Evolutionary conservation across 2,329 filamentous ascomycete genomes (phyloP).

Genomic region (Ophiocordyceps australis): DNA sequence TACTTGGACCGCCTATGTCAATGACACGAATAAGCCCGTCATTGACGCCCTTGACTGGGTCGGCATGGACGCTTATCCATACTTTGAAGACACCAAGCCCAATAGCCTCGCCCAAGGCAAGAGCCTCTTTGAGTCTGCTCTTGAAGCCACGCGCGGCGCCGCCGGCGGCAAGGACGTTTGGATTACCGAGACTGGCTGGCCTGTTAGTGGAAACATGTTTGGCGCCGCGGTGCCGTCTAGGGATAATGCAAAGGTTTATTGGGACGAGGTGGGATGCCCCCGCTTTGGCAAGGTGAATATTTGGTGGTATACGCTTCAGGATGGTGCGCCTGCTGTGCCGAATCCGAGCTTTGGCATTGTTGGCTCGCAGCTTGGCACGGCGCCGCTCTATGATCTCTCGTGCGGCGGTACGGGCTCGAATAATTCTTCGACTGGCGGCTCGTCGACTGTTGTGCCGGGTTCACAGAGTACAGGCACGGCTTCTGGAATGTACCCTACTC

Average conservation of each 20-base stretch:
- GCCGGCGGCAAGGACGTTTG: conserved; percentile 55
- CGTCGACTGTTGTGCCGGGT: too few species aligned
- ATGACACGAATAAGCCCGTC: conserved; percentile 52
- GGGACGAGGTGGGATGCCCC: conserved; percentile 60
- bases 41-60: conserved; percentile 58
- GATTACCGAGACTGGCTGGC: conserved; percentile 84
- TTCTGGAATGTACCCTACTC: too few species aligned
- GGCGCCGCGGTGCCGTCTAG: conserved; percentile 43
- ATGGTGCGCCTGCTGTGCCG: conserved; percentile 36
- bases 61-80: conserved; percentile 73
- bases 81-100: conserved; percentile 53
- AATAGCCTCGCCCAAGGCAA: conserved; percentile 49
- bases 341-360: conserved; percentile 56
- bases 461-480: conserved; percentile 2
- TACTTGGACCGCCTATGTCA: conserved; percentile 69
- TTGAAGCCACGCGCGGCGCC: conserved; percentile 37
- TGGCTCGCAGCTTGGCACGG: conserved; percentile 29
- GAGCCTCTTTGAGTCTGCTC: conserved; percentile 49
- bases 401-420: too few species aligned
- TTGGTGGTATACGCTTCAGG: conserved; percentile 67
- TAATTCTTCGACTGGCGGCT: too few species aligned
- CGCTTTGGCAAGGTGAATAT: conserved; percentile 45
- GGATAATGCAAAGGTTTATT: conserved; percentile 62
- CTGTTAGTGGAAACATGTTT: conserved; percentile 46
- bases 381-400: conserved; percentile 44